These are phyloP conservation scores for Metarhizium album DNA, from an alignment of 2,329 filamentous ascomycete genomes.

Conservation along the genomic window DNA sequence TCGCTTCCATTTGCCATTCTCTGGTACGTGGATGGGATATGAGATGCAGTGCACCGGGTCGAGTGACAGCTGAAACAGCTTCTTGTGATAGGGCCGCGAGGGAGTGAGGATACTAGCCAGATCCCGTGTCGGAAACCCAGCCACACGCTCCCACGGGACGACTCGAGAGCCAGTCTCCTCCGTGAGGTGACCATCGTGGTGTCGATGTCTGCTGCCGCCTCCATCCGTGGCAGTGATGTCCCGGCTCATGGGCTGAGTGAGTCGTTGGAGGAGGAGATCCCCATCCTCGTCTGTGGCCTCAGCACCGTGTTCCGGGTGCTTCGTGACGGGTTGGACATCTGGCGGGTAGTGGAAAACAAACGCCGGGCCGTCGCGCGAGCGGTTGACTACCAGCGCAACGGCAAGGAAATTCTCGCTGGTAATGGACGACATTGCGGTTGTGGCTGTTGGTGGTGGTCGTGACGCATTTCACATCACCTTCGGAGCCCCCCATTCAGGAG, in stretches of 20 bases:
- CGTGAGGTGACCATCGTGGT: constrained; percentile 44
- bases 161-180: constrained; percentile 45
- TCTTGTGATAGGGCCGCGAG: constrained; percentile 65
- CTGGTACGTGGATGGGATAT: constrained; percentile 71
- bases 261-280: constrained; percentile 38
- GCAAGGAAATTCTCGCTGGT: constrained; percentile 51
- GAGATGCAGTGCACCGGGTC: constrained; percentile 73
- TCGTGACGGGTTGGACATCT: constrained; percentile 29
- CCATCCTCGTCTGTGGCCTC: constrained; percentile 27
- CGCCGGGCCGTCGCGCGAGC: constrained; percentile 66
- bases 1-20: constrained; percentile 69
- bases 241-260: constrained; percentile 25
- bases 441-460: background rate
- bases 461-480: background rate
- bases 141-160: constrained; percentile 61
- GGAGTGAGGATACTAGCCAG: constrained; percentile 74
- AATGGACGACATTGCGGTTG: constrained; percentile 35
- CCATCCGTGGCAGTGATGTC: constrained; percentile 23
- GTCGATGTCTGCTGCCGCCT: constrained; percentile 33
- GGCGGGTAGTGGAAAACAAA: constrained; percentile 86
- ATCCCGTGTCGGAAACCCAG: constrained; percentile 64
- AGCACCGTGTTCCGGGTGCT: constrained; percentile 20
- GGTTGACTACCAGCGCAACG: constrained; percentile 62
- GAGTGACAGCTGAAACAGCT: constrained; percentile 69
- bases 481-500: background rate